These are phyloP conservation scores for Clitopilus hobsonii DNA, from an alignment of 768 basidiomycete genomes.

Conservation along the genomic window DNA sequence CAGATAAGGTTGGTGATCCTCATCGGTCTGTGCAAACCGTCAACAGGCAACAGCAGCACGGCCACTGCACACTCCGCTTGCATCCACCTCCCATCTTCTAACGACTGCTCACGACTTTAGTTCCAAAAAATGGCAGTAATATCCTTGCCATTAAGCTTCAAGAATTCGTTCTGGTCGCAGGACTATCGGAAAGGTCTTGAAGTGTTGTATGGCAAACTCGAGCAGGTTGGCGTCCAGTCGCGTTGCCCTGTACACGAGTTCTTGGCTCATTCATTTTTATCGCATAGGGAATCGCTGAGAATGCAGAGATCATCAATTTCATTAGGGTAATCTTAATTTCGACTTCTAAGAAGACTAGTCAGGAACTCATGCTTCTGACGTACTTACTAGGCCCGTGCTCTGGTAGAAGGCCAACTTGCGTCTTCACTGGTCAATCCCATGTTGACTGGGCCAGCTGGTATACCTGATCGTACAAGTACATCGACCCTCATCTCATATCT, in stretches of 20 bases:
- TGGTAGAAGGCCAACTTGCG: slow-evolving; percentile 65
- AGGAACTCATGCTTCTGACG: slow-evolving; percentile 5
- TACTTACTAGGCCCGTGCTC: slow-evolving; percentile 69
- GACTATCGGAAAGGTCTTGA: slow-evolving; percentile 85
- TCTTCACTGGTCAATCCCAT: slow-evolving; percentile 48
- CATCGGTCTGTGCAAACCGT: neutral
- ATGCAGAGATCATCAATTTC: slow-evolving; percentile 79
- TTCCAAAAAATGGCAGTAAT: slow-evolving; percentile 69
- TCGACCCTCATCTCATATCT: neutral
- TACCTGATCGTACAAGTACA: slow-evolving; percentile 8
- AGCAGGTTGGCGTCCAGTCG: slow-evolving; percentile 50
- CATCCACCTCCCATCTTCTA: neutral
- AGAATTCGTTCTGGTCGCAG: slow-evolving; percentile 93
- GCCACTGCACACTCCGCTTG: neutral
- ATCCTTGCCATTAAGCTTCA: slow-evolving; percentile 84
- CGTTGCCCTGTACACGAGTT: neutral
- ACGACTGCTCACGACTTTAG: neutral
- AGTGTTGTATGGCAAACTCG: slow-evolving; percentile 68
- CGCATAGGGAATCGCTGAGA: slow-evolving; percentile 74
- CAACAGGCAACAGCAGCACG: neutral
- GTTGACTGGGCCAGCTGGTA: slow-evolving; percentile 46
- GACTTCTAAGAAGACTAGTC: neutral
- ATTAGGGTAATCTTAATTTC: slow-evolving; percentile 50
- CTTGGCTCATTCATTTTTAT: slow-evolving; percentile 12
- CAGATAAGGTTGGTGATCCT: neutral